Conservation (phyloP, 1,139 yeast genomes). For the Geotrichum citri-aurantii region DNA sequence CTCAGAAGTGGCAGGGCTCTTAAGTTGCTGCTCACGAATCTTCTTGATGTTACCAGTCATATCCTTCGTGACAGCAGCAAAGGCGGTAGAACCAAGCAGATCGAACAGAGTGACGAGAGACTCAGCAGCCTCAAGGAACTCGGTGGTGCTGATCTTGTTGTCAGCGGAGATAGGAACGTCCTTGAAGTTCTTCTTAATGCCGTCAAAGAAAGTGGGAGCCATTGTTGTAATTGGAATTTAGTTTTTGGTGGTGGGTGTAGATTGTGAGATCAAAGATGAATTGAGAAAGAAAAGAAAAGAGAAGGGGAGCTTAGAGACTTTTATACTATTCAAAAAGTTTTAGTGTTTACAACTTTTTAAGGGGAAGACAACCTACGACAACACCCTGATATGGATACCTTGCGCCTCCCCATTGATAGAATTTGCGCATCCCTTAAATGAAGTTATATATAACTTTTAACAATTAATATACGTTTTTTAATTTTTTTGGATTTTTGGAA, state of each 20-base stretch:
- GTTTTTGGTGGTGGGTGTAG: not conserved
- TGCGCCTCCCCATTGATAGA: not conserved
- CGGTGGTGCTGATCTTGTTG: constrained; percentile 60
- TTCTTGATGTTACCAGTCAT: constrained; percentile 74
- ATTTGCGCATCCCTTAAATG: not conserved
- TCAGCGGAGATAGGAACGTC: constrained; percentile 58
- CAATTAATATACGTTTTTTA: too few species aligned
- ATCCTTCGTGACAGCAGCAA: constrained; percentile 78
- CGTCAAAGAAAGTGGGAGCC: constrained; percentile 60
- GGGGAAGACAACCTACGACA: not conserved
- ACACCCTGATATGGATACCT: not conserved
- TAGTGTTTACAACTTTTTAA: not conserved
- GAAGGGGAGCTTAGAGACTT: not conserved
- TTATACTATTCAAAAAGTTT: not conserved
- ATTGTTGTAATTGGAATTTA: constrained; percentile 2
- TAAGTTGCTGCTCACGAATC: constrained; percentile 43
- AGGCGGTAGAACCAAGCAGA: constrained; percentile 79
- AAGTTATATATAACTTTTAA: too few species aligned
- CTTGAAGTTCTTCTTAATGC: constrained; percentile 63
- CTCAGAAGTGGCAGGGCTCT: constrained; percentile 55
- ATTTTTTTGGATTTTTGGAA: not conserved
- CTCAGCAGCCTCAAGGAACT: constrained; percentile 78
- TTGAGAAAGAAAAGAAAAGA: not conserved
- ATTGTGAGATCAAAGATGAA: not conserved
- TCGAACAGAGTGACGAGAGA: constrained; percentile 79